These are phyloP conservation scores for Pharnaceum exiguum DNA, from an alignment of 148 eudicot genomes.

Conservation along the genomic window DNA sequence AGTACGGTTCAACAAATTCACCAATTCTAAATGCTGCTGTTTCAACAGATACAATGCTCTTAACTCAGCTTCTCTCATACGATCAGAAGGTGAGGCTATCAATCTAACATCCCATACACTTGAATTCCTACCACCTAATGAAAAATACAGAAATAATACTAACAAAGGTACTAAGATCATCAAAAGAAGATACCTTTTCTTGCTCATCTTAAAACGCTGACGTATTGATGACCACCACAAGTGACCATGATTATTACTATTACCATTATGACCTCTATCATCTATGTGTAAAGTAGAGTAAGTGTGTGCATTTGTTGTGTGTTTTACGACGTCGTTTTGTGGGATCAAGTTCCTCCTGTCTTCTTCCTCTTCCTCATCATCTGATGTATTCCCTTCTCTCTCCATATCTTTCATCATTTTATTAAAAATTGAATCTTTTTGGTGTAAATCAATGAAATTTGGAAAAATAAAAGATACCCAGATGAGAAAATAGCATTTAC, in stretches of 20 bases:
- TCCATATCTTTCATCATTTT: constrained; percentile 18
- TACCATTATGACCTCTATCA: constrained; percentile 27
- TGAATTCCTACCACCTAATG: constrained; percentile 41
- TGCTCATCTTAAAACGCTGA: constrained; percentile 23
- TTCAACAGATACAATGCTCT: constrained; percentile 50
- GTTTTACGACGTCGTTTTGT: constrained; percentile 28
- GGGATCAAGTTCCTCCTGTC: constrained; percentile 44
- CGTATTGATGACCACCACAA: constrained; percentile 9
- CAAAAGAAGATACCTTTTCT: constrained; percentile 51
- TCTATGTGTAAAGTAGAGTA: constrained; percentile 49
- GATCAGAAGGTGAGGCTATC: constrained; percentile 21
- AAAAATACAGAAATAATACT: constrained; percentile 44
- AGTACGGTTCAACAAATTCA: constrained; percentile 46
- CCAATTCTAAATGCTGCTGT: constrained; percentile 59
- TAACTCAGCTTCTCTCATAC: constrained; percentile 71
- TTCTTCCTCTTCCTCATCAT: constrained; percentile 61
- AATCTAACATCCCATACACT: constrained; percentile 17
- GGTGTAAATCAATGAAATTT: constrained; percentile 1
- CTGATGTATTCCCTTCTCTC: constrained; percentile 38
- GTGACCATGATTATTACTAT: no score
- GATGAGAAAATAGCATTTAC: neutral
- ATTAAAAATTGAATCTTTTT: neutral
- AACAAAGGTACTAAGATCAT: constrained; percentile 45
- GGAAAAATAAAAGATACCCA: constrained; percentile 14
- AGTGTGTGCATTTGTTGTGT: constrained; percentile 20